Base-by-base conservation (phyloP, 306 rosid genomes). In the Geum urbanum region DNA sequence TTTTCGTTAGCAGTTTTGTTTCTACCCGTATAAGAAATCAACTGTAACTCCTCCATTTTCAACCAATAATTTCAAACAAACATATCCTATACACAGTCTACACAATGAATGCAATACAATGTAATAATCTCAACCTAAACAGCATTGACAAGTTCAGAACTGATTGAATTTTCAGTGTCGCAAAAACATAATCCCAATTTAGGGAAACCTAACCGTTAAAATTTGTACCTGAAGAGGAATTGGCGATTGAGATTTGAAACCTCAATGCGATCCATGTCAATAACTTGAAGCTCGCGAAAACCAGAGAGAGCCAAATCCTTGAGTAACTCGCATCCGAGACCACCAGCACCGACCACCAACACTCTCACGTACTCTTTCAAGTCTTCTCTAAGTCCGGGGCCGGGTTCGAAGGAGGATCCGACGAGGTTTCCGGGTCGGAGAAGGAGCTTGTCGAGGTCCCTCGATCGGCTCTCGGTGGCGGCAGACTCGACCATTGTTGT, bases 191-290 rank as follows among this genome's bases (percentile, higher is more conserved):
- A 0, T 13, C n/a, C 51, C 51, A 13, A 10, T 47, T 13, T 11
- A 47, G n/a, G 37, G 3, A 32, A 32, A 47, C 51, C 51, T 13
- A 47, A 47, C 10, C 37, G 37, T 32, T 32, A 32, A 49, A 51
- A n/a, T 50, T 5, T 51, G 7, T 20, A 55, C 98, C 98, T 90
- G 85, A 94, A 94, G 75, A 94, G 86, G 58, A 94, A 94, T 68
- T 94, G 98, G 46, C 95, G 96, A 79, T 94, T 94, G 75, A 94
- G 98, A 83, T 90, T 94, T 46, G 97, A 79, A 77, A 94, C 92
- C 81, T 90, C 98, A 16, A 94, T 89, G 66, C 91, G 90, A 77
- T 90, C 97, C 98, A 90, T 94, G 75, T 90, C 97, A 63, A 90
- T 90, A 70, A 87, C 97, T 55, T 90, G 96, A 2, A 94, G 86